These are phyloP conservation scores for Marasmius sp. DNA, from an alignment of 1,284 basidiomycete species.

Conservation along the genomic window DNA sequence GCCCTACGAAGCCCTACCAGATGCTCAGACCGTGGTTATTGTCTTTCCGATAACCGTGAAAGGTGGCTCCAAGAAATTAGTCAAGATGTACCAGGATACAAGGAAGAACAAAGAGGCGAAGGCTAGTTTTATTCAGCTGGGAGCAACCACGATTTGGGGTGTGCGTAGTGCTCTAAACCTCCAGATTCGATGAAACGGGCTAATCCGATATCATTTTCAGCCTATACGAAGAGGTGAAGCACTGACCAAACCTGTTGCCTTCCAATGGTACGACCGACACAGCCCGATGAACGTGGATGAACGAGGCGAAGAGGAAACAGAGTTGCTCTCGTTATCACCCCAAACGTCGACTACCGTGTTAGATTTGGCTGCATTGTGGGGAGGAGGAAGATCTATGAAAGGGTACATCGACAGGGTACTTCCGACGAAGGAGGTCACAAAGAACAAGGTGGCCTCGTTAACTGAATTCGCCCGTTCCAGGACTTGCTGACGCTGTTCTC, in stretches of 20 bases:
- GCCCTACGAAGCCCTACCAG: constrained; percentile 48
- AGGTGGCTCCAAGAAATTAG: constrained; percentile 42
- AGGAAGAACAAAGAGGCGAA: constrained; percentile 7
- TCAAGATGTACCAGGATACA: constrained; percentile 23
- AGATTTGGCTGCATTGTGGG: constrained; percentile 64
- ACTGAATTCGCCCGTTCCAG: not conserved
- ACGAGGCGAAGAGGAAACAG: constrained; percentile 51
- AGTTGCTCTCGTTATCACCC: constrained; percentile 48
- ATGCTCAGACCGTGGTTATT: constrained; percentile 58
- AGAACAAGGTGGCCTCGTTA: constrained; percentile 40
- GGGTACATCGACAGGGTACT: constrained; percentile 56
- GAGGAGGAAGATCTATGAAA: constrained; percentile 44
- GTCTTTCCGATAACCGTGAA: constrained; percentile 56
- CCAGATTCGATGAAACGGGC: no score
- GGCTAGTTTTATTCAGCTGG: constrained; percentile 56
- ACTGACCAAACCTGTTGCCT: not conserved
- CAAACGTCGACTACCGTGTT: constrained; percentile 50
- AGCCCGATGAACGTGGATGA: constrained; percentile 43
- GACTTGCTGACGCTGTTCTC: not conserved
- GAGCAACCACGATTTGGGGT: constrained; percentile 63
- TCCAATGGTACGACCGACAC: constrained; percentile 51
- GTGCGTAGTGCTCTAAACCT: constrained; percentile 32
- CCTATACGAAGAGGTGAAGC: no score
- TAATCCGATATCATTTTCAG: no score
- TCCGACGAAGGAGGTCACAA: constrained; percentile 52